Percentiles rank a stretch among this genome's conserved stretches.
Evolutionary conservation across 228 moss, liverwort and hornwort genomes (phyloP).

Genomic region (Sphagnum fallax): DNA sequence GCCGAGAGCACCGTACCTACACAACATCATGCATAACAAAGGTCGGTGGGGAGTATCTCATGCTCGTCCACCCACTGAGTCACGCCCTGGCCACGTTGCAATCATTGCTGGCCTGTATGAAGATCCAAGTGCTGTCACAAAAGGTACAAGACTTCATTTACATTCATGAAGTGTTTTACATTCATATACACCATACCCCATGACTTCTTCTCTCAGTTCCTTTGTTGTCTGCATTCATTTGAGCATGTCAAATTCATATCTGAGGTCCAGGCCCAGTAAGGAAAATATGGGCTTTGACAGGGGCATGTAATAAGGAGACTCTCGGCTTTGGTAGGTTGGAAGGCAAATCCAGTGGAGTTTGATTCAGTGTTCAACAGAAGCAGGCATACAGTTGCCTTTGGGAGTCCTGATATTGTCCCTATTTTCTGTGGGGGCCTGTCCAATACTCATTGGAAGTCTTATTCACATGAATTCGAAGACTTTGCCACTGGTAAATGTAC

Average conservation of each 20-base stretch:
- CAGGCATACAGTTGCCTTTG: constrained; percentile 84
- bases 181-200: too few species aligned
- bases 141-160: constrained; percentile 39
- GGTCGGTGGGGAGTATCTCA: constrained; percentile 98
- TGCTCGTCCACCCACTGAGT: constrained; percentile 96
- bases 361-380: constrained; percentile 99
- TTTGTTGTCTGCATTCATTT: too few species aligned
- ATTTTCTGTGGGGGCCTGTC: constrained; percentile 82
- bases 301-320: too few species aligned
- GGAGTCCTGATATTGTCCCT: constrained; percentile 97
- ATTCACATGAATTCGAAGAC: constrained; percentile 92
- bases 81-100: constrained; percentile 96
- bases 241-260: too few species aligned
- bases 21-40: constrained; percentile 63
- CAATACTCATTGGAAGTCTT: constrained; percentile 67
- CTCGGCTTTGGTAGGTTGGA: constrained; percentile 57
- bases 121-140: constrained; percentile 98
- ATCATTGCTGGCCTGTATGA: constrained; percentile 98
- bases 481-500: constrained; percentile 73
- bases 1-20: constrained; percentile 88
- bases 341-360: constrained; percentile 99
- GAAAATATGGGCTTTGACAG: too few species aligned
- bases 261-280: too few species aligned
- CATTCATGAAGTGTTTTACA: too few species aligned
- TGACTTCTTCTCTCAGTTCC: too few species aligned